Base-by-base conservation (phyloP, 2,329 filamentous ascomycete genomes). In the Fusarium globosum region DNA sequence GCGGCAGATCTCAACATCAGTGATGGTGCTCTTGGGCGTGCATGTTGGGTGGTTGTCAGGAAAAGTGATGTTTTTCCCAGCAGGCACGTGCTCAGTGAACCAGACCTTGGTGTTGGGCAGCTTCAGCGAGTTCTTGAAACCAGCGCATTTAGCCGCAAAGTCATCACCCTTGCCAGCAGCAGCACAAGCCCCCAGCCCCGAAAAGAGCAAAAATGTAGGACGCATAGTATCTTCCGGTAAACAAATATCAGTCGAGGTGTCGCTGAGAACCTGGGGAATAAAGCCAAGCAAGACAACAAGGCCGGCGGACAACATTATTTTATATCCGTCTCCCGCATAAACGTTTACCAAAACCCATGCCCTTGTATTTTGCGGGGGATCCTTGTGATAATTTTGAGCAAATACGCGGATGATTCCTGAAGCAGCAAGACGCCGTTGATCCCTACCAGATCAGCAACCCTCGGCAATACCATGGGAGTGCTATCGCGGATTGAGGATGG, bases 1-100 rank as follows among this genome's bases (percentile, higher is more conserved):
- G 7, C 72, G 72, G 20, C 72, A 75, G 21, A 75, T 23, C 38
- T 74, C 72, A 30, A 66, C 72, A 14, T 70, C 55, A 2, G 65
- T 70, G 7, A 75, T 69, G 1, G 65, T 66, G 18, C 65, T 72
- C 16, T 74, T 68, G 35, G 72, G 68, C 1, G 10, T 7, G 23
- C 72, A 74, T 43, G 72, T 62, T 18, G 64, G 60, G 35, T 74
- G 60, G 26, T 74, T 74, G 12, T 74, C 68, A 0, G 72, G 61
- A 4, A 74, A 74, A 4, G 41, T 48, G 35, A 74, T 63, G 33
- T 74, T 74, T 20, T 23, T 21, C 14, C 72, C 71, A 6, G 72
- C 56, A 8, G 64, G 18, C 3, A 74, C 72, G 52, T 74, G 71
- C 15, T 74, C 55, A 9, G 71, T 74, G 57, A 74, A 74, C 72